Evolutionary conservation across 164 flowering plant genomes (phyloP), one percentile per base, ranked within the genome.

Genomic region (Akebia trifoliata): DNA sequence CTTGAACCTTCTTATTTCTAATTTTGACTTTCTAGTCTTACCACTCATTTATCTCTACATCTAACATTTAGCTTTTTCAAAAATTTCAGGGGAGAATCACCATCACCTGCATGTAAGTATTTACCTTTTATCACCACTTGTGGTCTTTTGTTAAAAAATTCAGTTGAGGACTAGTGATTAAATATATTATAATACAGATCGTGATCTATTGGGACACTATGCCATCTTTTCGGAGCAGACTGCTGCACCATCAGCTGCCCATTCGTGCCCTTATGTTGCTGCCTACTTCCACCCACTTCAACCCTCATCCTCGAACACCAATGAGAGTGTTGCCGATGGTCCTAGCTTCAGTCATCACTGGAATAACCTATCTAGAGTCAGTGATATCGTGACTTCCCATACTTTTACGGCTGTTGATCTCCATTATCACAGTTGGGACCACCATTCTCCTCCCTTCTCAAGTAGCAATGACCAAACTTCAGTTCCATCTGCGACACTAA

Each of bases 191-290:
- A 21, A 63, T 72, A 71, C 76, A 90, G 95, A 83, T 81, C 88
- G 82, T 67, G 95, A 87, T 56, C 71, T 81, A 22, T 48, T 85
- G 62, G 88, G 83, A 29, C 95, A 79, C 43, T 84, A 77, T 71
- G 73, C 86, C 38, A 50, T 83, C 50, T 87, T 79, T 71, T 73
- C 90, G 17, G 95, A 87, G 61, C 89, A 79, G 58, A 59, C 93
- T 47, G 68, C 84, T 7, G 84, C 82, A 28, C 77, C 97, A 61
- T 84, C 97, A 46, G 77, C 80, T 40, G 36, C 70, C 36, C 95
- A 83, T 69, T 81, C 83, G n/a, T 90, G 97, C 72, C 97, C 97
- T 2, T 86, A 84, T 61, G 24, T 86, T 48, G 77, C 87, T 39
- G 77, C 87, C 38, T 81, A 80, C 67, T 65, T 83, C 65, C 84